Conservation (phyloP, 2,329 filamentous ascomycete genomes). For the Diplodia scrobiculata region DNA sequence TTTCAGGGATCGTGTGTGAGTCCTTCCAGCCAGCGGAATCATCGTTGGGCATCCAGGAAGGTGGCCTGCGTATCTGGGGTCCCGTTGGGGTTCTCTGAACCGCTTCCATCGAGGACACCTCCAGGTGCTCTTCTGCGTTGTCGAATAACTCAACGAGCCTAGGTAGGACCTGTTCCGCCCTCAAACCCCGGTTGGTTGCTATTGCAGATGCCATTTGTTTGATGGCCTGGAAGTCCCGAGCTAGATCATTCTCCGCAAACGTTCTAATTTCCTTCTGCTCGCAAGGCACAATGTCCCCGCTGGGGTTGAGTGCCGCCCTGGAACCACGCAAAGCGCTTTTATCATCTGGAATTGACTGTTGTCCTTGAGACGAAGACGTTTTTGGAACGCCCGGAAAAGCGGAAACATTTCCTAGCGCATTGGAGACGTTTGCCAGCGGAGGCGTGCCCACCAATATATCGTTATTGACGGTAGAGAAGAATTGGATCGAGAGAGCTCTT, state of each 20-base stretch:
- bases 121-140: conserved; percentile 27
- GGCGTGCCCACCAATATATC: conserved; percentile 16
- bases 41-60: conserved; percentile 23
- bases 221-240: conserved; percentile 18
- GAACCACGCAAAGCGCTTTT: neutral
- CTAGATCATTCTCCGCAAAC: neutral
- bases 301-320: neutral
- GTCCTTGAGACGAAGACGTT: neutral
- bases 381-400: neutral
- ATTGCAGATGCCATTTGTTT: conserved; percentile 31
- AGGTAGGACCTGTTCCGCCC: conserved; percentile 38
- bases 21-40: conserved; percentile 7
- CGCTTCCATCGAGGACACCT: neutral
- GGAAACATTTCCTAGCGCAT: conserved; percentile 7
- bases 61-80: conserved; percentile 21
- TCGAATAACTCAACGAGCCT: conserved; percentile 42
- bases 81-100: conserved; percentile 13
- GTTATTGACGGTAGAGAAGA: conserved; percentile 1
- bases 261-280: neutral
- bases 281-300: neutral
- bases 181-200: conserved; percentile 43
- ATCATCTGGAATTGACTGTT: neutral
- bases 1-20: neutral
- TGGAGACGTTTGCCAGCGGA: conserved; percentile 1
- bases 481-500: conserved; percentile 36